Percentiles rank a stretch among this genome's conserved stretches.
These are phyloP conservation scores for Guadua angustifolia DNA, from an alignment of 176 grass and related monocot genomes.

Conservation along the genomic window DNA sequence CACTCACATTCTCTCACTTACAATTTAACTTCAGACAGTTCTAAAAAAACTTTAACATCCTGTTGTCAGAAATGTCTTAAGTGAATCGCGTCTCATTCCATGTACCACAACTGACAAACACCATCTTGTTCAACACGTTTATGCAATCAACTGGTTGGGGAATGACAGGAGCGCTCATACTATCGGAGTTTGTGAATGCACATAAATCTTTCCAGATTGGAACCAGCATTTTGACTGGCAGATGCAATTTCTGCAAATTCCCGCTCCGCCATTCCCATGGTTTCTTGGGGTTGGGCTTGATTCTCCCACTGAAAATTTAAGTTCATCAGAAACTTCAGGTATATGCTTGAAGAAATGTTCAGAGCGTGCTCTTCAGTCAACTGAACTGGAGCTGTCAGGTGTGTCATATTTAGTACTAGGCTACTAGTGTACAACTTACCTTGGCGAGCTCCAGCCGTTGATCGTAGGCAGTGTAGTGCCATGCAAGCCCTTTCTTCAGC, in stretches of 20 bases:
- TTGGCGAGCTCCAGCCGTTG: conserved; percentile 50
- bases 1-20: background rate
- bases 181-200: conserved; percentile 34
- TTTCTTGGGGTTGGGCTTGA: conserved; percentile 64
- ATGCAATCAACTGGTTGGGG: background rate
- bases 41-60: background rate
- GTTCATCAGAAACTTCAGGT: conserved; percentile 15
- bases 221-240: conserved; percentile 63
- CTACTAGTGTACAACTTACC: conserved; percentile 46
- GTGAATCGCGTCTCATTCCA: background rate
- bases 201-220: conserved; percentile 72
- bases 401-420: conserved; percentile 3
- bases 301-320: conserved; percentile 75
- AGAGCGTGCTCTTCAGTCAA: background rate
- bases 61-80: conserved; percentile 33
- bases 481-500: conserved; percentile 84
- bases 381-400: too few species aligned
- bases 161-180: background rate
- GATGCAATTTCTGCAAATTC: conserved; percentile 60
- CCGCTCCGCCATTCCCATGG: conserved; percentile 92
- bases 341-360: conserved; percentile 2
- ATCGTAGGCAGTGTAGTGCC: conserved; percentile 83
- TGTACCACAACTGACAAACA: background rate
- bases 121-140: background rate
- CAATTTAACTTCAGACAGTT: background rate